Conservation (phyloP, 768 basidiomycete species). For the Tylopilus vinaceipallidus region DNA sequence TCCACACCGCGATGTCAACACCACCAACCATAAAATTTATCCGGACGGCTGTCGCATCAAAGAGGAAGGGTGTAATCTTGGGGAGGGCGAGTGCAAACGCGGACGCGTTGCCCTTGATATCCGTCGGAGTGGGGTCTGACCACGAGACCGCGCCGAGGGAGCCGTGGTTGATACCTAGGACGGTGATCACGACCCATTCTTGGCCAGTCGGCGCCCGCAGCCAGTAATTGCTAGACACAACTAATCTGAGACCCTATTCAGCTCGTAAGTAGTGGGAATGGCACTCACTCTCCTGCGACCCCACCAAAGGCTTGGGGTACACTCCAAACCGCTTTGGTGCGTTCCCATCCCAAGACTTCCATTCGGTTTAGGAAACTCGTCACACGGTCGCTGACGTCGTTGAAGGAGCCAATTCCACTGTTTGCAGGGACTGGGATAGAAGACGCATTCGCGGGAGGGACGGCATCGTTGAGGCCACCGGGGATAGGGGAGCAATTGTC, state of each 20-base stretch:
- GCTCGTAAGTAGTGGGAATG: neutral
- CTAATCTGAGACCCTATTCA: neutral
- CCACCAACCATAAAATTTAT: constrained; percentile 39
- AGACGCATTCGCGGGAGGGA: constrained; percentile 24
- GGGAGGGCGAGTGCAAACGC: constrained; percentile 44
- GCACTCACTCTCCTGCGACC: constrained; percentile 30
- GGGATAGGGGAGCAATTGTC: constrained; percentile 50
- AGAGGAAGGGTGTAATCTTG: constrained; percentile 47
- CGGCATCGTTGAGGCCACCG: constrained; percentile 39
- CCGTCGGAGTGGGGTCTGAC: constrained; percentile 52
- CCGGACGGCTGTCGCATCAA: constrained; percentile 40
- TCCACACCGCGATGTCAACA: constrained; percentile 55
- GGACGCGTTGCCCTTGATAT: constrained; percentile 55
- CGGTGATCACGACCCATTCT: constrained; percentile 63
- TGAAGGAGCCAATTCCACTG: constrained; percentile 39
- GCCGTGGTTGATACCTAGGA: constrained; percentile 72
- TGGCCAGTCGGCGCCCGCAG: constrained; percentile 58
- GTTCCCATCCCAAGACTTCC: constrained; percentile 61
- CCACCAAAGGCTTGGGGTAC: constrained; percentile 78
- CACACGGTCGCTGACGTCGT: constrained; percentile 67
- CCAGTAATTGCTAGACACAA: constrained; percentile 49
- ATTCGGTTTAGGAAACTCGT: constrained; percentile 60
- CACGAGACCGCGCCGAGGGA: constrained; percentile 50
- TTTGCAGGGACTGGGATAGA: constrained; percentile 16
- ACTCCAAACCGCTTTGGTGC: constrained; percentile 69